These are phyloP conservation scores for Aureobasidium lini DNA, from an alignment of 2,329 filamentous ascomycete species.

Conservation along the genomic window DNA sequence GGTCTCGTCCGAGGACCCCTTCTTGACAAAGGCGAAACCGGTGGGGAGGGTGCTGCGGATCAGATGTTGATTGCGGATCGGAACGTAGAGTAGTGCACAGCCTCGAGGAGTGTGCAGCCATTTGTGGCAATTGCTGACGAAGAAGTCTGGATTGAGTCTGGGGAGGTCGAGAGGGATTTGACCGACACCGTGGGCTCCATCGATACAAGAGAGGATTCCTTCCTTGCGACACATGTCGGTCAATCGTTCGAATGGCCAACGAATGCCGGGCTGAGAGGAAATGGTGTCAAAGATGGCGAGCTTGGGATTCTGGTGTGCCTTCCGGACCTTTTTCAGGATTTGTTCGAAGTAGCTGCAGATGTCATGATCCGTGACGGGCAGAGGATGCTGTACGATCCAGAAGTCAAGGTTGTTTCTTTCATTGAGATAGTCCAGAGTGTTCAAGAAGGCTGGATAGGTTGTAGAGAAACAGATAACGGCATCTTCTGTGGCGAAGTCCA, in stretches of 20 bases:
- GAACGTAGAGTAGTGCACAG: conserved; percentile 75
- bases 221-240: conserved; percentile 56
- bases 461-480: conserved; percentile 72
- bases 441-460: conserved; percentile 66
- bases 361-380: conserved; percentile 61
- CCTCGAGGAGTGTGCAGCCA: conserved; percentile 79
- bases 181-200: conserved; percentile 82
- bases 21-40: conserved; percentile 50
- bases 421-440: conserved; percentile 62
- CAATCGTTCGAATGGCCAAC: conserved; percentile 69
- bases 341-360: conserved; percentile 55
- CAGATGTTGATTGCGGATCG: conserved; percentile 64
- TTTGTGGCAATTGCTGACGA: conserved; percentile 81
- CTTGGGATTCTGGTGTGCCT: conserved; percentile 54
- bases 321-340: conserved; percentile 33
- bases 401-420: conserved; percentile 52
- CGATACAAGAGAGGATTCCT: conserved; percentile 65
- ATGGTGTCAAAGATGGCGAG: conserved; percentile 75
- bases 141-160: conserved; percentile 70
- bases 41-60: conserved; percentile 71
- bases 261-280: conserved; percentile 67
- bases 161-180: conserved; percentile 65
- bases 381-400: conserved; percentile 52
- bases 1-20: not conserved
- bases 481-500: conserved; percentile 62